Evolutionary conservation across 2,329 filamentous ascomycete genomes (phyloP), one percentile per base, ranked within the genome.

Genomic region (Alternaria atra): DNA sequence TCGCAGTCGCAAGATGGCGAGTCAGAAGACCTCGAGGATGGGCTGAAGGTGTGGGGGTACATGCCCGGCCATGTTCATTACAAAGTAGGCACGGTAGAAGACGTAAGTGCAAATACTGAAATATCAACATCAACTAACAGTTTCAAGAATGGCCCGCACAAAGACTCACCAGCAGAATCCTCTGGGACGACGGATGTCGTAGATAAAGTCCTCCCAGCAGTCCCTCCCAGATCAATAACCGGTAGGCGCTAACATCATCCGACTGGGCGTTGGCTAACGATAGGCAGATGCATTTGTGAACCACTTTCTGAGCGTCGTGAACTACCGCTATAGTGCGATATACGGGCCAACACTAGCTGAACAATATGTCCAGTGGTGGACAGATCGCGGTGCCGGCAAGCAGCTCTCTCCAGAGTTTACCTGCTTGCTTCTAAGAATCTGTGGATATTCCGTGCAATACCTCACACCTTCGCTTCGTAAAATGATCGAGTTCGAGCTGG

Each of bases 281-380:
- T 17, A 5, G 10, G 6, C 50, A 83, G 83, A 84, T 58, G 73
- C 78, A 2, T 74, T 85, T 15, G 76, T 84, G 2, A 81, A 84
- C 46, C 78, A 83, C 62, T 85, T 81, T 62, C 72, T 84, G 7
- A 73, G 71, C 46, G 76, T 79, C 5, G 78, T 80, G 42, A 84
- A 85, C 57, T 79, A 80, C 53, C 79, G 81, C 30, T 84, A 84
- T 61, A 83, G 80, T 59, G 70, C 78, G 39, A 75, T 84, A 7
- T 84, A 84, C 56, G 81, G 80, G 3, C 79, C 80, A 4, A 79
- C 78, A 2, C 82, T 84, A 42, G 78, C 79, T 15, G 73, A 79
- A 0, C 79, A 81, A 20, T 84, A 84, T 65, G 74, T 79, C 8
- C 67, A 77, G 34, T 84, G 83, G 83, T 84, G 83, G 81, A 65